Evolutionary conservation across 1,284 basidiomycete species (phyloP), one percentile per base, ranked within the genome.

Genomic region (Boletus sp.): DNA sequence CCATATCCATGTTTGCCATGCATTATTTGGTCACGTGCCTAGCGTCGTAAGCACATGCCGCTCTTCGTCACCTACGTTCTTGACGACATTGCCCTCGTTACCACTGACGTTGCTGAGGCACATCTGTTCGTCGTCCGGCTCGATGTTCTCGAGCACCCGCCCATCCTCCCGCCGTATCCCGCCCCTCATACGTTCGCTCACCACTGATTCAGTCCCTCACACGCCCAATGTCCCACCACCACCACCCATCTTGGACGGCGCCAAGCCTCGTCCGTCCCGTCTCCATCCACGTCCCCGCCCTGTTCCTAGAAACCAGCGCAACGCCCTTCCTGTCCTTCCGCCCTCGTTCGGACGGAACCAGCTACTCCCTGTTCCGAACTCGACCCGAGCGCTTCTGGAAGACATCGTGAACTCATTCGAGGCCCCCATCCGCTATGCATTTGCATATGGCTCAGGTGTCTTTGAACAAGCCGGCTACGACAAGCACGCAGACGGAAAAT

Each of bases 381-480:
- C 86, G 35, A 92, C 89, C 4, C 82, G 90, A 18, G 84, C 85
- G 5, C 78, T 93, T n/a, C 79, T 94, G 22, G 88, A 92, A 69
- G 78, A 80, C 55, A 88, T 94, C 58, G 85, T 94, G 48, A 75
- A 77, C 27, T 80, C 84, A 57, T 96, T 96, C 68, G 80, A 90
- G 51, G 89, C 92, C 0, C 94, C 94, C 11, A 89, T 96, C 42
- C 85, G 93, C 27, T 96, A 95, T 75, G 94, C 94, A 0, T 94
- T 96, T 69, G 94, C 94, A 0, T 97, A 97, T 71, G 94, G 94
- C n/a, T 93, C 90, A 0, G 94, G 94, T 0, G 93, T 96, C 2
- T 96, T 96, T 65, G 86, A 89, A 65, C 94, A 95, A 74, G 85
- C 88, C 55, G 91, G 91, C 2, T 94, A 93, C 64, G 62, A 71